Evolutionary conservation across 2,329 filamentous ascomycete species (phyloP), one percentile per base, ranked within the genome.

Genomic region (Verticillium nubilum): DNA sequence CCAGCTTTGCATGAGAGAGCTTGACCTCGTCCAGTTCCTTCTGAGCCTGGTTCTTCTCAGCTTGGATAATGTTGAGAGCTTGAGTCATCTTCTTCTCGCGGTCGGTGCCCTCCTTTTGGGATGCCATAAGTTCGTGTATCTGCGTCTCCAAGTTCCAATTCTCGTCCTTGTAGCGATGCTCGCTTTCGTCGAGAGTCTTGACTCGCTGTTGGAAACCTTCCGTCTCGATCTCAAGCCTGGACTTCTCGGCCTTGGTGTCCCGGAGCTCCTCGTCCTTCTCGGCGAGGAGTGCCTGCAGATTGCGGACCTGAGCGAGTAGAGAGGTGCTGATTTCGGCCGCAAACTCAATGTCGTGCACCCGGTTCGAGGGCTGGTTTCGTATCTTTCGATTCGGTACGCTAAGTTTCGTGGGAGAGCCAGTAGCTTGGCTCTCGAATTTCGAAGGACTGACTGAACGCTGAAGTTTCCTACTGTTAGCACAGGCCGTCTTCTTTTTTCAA

Each of bases 281-380:
- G 0, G 88, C 84, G 12, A 99, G 82, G 17, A 96, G 80, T 2
- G 87, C 83, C 73, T 99, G 95, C 58, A 99, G 77, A 70, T 95
- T 92, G 63, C 95, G 89, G 56, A 99, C 90, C 76, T 98, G 95
- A n/a, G 90, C 87, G 57, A 99, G 88, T 57, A 99, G 81, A 2
- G 92, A 97, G 5, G 92, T 97, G 70, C 92, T 97, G 68, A 99
- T 97, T 71, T 99, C 94, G 56, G 95, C 93, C n/a, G 94, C 95
- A 70, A 99, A 96, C 67, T 97, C 92, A 70, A 99, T 96, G 69
- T 99, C 95, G 71, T 98, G 92, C 13, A 96, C 88, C 57, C 93
- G 87, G 70, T 88, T 95, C 10, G 89, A 85, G 2, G 91, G 90
- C 70, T 97, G 94, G 67, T 98, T 98, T 59, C 95, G 86, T 70